Base-by-base conservation (phyloP, 345 rosid genomes). In the Conringia planisiliqua region DNA sequence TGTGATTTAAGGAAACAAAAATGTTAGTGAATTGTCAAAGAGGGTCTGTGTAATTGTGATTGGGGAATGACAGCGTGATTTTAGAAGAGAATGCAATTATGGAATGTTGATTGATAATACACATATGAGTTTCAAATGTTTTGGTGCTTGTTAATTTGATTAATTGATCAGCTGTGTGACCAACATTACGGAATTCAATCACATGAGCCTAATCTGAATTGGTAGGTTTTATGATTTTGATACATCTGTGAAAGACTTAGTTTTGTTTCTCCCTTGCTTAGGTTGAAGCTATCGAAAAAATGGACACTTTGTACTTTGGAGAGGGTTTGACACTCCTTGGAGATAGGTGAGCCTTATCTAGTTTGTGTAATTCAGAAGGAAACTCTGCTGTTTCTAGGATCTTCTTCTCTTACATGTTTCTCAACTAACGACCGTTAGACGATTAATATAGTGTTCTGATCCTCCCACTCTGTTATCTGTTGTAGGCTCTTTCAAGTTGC, bases 401-500 rank as follows among this genome's bases (percentile, higher is more conserved):
- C 55, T 62, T 43, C 5, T 35, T 65, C 4, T 55, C 50, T 26
- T 36, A 36, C 29, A 24, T 60, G 38, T 17, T 55, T 13, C 14
- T 17, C 33, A 48, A 12, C 62, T 39, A n/a, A 9, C 5, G 29
- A 42, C 12, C 44, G 3, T 38, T 40, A 11, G 14, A 32, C 32
- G 1, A 56, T 58, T 67, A 12, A 22, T 62, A 82, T 81, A 80
- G 80, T 80, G 24, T 40, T 71, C 46, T 75, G 59, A 66, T 68
- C 57, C 80, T 38, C 38, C 0, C 6, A 51, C 74, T 62, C 5
- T 51, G 56, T 81, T 70, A 68, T 83, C 74, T 86, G 83, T 87
- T 89, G 87, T 85, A 95, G 97, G 88, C 88, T 95, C 82, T 84
- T 84, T 76, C 99, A 95, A 89, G 89, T 95, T 50, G 85, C 92